phyloP scores from a whole-genome alignment of 148 eudicot species.

The Chenopodium album region DNA sequence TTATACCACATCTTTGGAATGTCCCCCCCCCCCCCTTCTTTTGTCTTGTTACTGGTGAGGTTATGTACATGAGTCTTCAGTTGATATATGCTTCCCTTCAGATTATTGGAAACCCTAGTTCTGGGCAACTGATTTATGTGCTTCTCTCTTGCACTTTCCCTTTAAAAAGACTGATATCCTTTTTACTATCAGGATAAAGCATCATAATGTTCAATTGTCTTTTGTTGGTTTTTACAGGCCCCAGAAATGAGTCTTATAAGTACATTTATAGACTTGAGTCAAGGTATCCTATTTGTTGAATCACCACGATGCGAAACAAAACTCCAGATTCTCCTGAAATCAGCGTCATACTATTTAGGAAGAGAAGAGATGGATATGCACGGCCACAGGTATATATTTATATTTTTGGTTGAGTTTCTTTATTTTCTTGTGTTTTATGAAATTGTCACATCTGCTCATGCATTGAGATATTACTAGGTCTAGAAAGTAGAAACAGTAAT shows the following conservation, averaged over 20 bases:
- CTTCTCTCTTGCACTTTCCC: neutral
- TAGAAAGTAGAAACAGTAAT: neutral
- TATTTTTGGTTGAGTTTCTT: neutral
- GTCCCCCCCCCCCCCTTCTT: too few species aligned
- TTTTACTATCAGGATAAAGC: neutral
- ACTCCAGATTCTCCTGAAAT: constrained; percentile 58
- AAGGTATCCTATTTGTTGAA: constrained; percentile 58
- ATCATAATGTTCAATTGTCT: constrained; percentile 3
- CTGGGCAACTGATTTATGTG: neutral
- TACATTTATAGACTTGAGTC: constrained; percentile 62
- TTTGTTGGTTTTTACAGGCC: constrained; percentile 43
- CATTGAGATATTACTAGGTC: neutral
- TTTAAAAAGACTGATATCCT: neutral
- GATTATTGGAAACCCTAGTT: neutral
- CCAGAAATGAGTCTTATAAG: constrained; percentile 79
- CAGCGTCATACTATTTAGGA: constrained; percentile 29
- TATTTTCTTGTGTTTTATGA: neutral
- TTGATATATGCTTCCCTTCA: neutral
- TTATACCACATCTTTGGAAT: too few species aligned
- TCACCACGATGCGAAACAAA: constrained; percentile 76
- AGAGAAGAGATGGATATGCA: constrained; percentile 57
- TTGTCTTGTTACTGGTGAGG: neutral
- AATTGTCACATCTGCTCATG: neutral
- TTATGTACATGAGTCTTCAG: neutral
- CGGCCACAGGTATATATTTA: constrained; percentile 54